These are phyloP conservation scores for Gaeumannomyces sp. DNA, from an alignment of 2,329 filamentous ascomycete species.

Conservation along the genomic window DNA sequence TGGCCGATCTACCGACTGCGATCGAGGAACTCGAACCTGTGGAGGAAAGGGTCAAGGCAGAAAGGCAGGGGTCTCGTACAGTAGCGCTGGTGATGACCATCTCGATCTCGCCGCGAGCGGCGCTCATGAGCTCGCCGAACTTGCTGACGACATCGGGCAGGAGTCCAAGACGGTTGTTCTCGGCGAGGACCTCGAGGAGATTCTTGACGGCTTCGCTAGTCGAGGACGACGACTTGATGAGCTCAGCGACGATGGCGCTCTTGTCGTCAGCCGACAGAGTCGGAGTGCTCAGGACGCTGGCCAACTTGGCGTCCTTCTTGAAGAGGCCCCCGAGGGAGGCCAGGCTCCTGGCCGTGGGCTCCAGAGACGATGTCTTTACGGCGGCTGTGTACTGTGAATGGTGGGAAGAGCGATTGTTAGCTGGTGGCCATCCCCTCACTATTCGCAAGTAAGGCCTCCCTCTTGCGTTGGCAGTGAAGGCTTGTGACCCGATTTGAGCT, in stretches of 20 bases:
- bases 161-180: constrained; percentile 90
- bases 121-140: constrained; percentile 82
- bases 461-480: neutral
- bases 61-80: constrained; percentile 44
- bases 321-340: constrained; percentile 63
- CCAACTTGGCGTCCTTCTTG: constrained; percentile 78
- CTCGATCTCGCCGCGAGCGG: constrained; percentile 88
- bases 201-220: constrained; percentile 86
- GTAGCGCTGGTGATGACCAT: constrained; percentile 83
- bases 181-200: constrained; percentile 82
- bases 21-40: neutral
- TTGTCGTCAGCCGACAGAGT: constrained; percentile 77
- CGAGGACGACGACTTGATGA: constrained; percentile 68
- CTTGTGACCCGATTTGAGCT: neutral
- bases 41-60: too few species aligned
- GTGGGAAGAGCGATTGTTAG: constrained; percentile 4
- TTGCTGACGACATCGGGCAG: constrained; percentile 79
- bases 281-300: constrained; percentile 68
- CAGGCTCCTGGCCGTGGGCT: constrained; percentile 77
- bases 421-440: too few species aligned
- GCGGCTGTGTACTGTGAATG: constrained; percentile 81
- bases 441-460: neutral
- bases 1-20: neutral
- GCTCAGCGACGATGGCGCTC: constrained; percentile 76
- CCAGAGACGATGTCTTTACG: constrained; percentile 78